phyloP scores from a whole-genome alignment of 2,329 filamentous ascomycete genomes.

The Fusarium redolens region DNA sequence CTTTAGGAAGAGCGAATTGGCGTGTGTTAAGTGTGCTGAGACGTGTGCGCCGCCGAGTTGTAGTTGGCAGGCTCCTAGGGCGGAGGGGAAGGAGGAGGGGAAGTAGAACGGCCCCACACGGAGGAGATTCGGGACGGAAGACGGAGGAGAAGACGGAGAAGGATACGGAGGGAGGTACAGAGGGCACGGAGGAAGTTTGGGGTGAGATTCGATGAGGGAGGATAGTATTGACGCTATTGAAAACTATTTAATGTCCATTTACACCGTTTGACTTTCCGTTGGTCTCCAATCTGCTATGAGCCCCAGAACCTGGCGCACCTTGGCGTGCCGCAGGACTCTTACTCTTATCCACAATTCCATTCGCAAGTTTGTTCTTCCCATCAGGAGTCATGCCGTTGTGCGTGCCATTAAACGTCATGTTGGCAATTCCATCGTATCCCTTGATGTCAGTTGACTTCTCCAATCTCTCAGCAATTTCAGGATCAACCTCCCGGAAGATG shows the following conservation, averaged over 20 bases:
- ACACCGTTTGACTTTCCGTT: neutral
- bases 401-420: slow-evolving; percentile 10
- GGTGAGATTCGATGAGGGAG: accelerated
- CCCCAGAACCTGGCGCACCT: neutral
- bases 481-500: slow-evolving; percentile 72
- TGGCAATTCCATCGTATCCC: slow-evolving; percentile 21
- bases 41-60: slow-evolving; percentile 44
- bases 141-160: no score
- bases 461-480: slow-evolving; percentile 66
- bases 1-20: slow-evolving; percentile 41
- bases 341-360: slow-evolving; percentile 9
- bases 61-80: slow-evolving; percentile 42
- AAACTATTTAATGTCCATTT: neutral
- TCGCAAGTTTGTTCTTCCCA: slow-evolving; percentile 9
- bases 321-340: neutral
- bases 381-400: slow-evolving; percentile 21
- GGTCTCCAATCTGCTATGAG: neutral
- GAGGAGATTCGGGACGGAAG: neutral
- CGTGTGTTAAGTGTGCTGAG: slow-evolving; percentile 44
- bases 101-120: slow-evolving; percentile 1
- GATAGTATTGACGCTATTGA: neutral
- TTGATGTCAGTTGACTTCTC: slow-evolving; percentile 69
- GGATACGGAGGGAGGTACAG: neutral
- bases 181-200: neutral
- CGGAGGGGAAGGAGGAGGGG: slow-evolving; percentile 5